phyloP scores from a whole-genome alignment of 768 basidiomycete genomes.

The Naganishia onofrii region DNA sequence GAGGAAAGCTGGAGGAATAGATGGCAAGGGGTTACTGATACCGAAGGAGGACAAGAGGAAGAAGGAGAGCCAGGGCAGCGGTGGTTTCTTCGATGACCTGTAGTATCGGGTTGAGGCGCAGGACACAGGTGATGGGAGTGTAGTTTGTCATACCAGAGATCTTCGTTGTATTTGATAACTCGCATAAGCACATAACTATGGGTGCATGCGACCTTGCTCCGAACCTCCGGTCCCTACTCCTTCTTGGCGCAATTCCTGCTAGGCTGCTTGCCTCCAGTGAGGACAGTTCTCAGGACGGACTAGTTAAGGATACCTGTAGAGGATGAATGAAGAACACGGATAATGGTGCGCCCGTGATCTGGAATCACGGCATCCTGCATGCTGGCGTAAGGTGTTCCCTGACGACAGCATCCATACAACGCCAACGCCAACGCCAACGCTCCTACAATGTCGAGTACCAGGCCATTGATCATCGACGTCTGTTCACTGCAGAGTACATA shows the following conservation, averaged over 20 bases:
- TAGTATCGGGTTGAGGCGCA: conserved; percentile 39
- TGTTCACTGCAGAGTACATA: too few species aligned
- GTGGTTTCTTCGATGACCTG: conserved; percentile 67
- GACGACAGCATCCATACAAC: neutral
- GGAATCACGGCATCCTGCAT: neutral
- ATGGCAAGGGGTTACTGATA: conserved; percentile 55
- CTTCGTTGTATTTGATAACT: neutral
- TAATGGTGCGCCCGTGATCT: neutral
- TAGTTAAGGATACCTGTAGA: too few species aligned
- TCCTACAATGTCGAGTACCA: too few species aligned
- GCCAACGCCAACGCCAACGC: too few species aligned
- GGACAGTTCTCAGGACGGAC: too few species aligned
- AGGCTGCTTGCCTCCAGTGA: too few species aligned
- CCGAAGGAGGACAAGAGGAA: conserved; percentile 64
- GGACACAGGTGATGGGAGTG: neutral
- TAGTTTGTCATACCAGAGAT: neutral
- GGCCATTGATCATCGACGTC: too few species aligned
- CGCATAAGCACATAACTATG: too few species aligned
- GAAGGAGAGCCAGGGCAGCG: conserved; percentile 62
- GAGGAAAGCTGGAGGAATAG: conserved; percentile 23
- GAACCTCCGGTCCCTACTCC: too few species aligned
- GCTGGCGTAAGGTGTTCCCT: neutral
- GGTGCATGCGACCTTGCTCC: too few species aligned
- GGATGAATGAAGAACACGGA: too few species aligned
- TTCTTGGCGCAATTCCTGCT: too few species aligned